phyloP scores from a whole-genome alignment of 2,329 filamentous ascomycete genomes.

The Elsinoe fawcettii region DNA sequence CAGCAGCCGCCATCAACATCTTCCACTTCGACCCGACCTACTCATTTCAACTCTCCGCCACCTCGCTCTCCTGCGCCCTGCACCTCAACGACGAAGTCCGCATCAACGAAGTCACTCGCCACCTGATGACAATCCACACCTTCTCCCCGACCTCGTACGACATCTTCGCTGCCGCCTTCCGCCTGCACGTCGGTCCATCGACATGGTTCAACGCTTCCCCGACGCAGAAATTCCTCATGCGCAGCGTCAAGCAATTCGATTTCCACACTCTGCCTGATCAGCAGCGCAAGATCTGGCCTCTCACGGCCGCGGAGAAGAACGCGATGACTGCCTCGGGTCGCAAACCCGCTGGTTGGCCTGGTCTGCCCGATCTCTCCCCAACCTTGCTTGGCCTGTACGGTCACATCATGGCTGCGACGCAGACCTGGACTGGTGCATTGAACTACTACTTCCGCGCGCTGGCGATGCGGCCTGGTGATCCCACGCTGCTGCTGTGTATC shows the following conservation, averaged over 20 bases:
- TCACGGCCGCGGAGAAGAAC: conserved; percentile 32
- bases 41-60: conserved; percentile 24
- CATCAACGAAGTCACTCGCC: conserved; percentile 65
- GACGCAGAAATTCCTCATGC: conserved; percentile 81
- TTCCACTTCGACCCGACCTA: conserved; percentile 54
- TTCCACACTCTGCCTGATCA: conserved; percentile 51
- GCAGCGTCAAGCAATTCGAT: conserved; percentile 87
- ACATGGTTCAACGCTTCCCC: conserved; percentile 73
- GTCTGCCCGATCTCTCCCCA: conserved; percentile 55
- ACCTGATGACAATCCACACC: conserved; percentile 74
- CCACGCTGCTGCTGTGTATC: conserved; percentile 71
- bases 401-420: conserved; percentile 77
- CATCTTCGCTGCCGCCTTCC: conserved; percentile 70
- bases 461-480: conserved; percentile 66
- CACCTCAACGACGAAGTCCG: conserved; percentile 70
- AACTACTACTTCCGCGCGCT: conserved; percentile 69
- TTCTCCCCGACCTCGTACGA: conserved; percentile 77
- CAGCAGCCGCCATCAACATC: conserved; percentile 68
- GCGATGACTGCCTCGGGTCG: conserved; percentile 33
- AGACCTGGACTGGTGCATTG: conserved; percentile 73
- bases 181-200: conserved; percentile 63
- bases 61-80: conserved; percentile 60
- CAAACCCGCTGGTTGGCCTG: conserved; percentile 22
- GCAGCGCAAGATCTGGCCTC: conserved; percentile 38
- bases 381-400: conserved; percentile 82